Percentiles rank a stretch among this genome's conserved stretches.
phyloP scores from a whole-genome alignment of 192 early-diverging fungal genomes.

The Diversispora epigaea region DNA sequence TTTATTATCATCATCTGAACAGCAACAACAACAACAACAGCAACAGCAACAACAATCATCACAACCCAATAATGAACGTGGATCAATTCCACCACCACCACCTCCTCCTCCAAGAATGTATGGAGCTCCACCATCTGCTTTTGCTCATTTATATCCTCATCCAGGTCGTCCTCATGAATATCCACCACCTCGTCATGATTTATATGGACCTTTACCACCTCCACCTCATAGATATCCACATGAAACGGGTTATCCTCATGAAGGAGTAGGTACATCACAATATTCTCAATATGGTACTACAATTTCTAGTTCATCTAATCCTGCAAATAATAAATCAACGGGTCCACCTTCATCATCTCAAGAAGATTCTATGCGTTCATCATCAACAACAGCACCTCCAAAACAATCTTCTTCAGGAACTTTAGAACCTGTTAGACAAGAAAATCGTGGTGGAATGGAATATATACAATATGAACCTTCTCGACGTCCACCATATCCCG shows the following conservation, averaged over 20 bases:
- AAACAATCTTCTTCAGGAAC: not conserved
- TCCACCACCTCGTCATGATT: not conserved
- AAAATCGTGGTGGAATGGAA: not conserved
- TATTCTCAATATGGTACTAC: not conserved
- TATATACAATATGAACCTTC: not conserved
- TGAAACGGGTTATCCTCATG: not conserved
- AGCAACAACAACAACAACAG: not conserved
- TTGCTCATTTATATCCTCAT: not conserved
- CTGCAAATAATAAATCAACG: not conserved
- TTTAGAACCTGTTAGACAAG: not conserved
- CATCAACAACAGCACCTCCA: not conserved
- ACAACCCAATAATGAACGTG: not conserved
- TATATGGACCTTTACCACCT: not conserved
- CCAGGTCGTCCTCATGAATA: not conserved
- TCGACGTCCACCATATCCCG: not conserved
- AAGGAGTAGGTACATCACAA: not conserved
- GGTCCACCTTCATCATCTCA: not conserved
- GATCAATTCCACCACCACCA: not conserved
- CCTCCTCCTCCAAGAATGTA: not conserved
- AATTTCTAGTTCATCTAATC: not conserved
- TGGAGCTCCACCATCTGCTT: not conserved
- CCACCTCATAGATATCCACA: not conserved
- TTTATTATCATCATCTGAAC: not conserved
- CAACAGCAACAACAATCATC: not conserved
- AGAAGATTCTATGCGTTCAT: not conserved